Percentiles rank a stretch among this genome's conserved stretches.
Evolutionary conservation across 495 filamentous ascomycete genomes (phyloP).

Genomic region (Podospora australis): DNA sequence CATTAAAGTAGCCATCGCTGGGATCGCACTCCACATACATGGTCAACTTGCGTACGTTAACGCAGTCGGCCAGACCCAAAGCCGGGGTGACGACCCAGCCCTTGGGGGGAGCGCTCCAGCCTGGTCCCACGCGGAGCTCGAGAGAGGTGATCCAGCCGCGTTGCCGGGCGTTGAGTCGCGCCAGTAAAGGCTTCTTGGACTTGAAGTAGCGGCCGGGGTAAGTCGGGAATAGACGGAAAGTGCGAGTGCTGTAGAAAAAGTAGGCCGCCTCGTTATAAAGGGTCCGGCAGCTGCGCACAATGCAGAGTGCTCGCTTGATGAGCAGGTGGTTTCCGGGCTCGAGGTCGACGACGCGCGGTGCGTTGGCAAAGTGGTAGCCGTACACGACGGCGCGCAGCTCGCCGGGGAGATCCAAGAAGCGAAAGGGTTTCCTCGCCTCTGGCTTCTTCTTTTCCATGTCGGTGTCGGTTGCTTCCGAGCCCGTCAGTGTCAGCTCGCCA

Average conservation of each 20-base stretch:
- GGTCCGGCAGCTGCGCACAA: slow-evolving; percentile 57
- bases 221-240: slow-evolving; percentile 71
- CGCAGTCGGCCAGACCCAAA: slow-evolving; percentile 61
- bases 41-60: slow-evolving; percentile 54
- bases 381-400: slow-evolving; percentile 73
- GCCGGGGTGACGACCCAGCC: slow-evolving; percentile 63
- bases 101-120: slow-evolving; percentile 67
- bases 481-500: slow-evolving; percentile 26
- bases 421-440: slow-evolving; percentile 45
- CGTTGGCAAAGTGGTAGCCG: slow-evolving; percentile 48
- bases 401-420: slow-evolving; percentile 68
- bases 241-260: slow-evolving; percentile 68
- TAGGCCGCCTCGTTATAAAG: slow-evolving; percentile 67
- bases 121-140: slow-evolving; percentile 73
- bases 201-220: slow-evolving; percentile 61
- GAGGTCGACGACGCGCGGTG: slow-evolving; percentile 58
- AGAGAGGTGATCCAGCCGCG: slow-evolving; percentile 59
- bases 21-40: slow-evolving; percentile 79
- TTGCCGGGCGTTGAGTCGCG: slow-evolving; percentile 60
- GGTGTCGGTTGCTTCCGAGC: neutral
- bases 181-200: slow-evolving; percentile 56
- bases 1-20: slow-evolving; percentile 62
- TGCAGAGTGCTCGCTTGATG: slow-evolving; percentile 46
- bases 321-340: slow-evolving; percentile 58
- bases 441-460: slow-evolving; percentile 17